phyloP scores from a whole-genome alignment of 1,284 basidiomycete genomes.

The Sparassis latifolia region DNA sequence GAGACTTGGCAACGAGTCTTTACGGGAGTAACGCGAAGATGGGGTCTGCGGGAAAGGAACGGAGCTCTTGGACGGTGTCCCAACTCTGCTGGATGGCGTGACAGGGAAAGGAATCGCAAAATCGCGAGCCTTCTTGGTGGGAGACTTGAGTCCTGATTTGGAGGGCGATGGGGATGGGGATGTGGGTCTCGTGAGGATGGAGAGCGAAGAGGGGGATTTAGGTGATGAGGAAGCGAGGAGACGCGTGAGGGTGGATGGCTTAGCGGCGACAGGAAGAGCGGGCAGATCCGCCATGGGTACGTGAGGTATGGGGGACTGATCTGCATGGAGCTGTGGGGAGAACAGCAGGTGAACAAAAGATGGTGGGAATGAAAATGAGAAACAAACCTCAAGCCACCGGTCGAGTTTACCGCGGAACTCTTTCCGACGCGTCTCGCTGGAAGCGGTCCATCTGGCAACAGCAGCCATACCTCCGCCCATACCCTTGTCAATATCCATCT shows the following conservation, averaged over 20 bases:
- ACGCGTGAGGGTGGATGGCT: slow-evolving; percentile 61
- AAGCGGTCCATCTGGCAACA: slow-evolving; percentile 77
- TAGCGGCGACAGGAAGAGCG: slow-evolving; percentile 39
- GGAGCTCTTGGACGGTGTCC: slow-evolving; percentile 35
- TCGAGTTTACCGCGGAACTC: slow-evolving; percentile 54
- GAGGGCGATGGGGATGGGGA: slow-evolving; percentile 32
- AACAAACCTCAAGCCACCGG: slow-evolving; percentile 55
- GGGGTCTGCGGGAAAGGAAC: slow-evolving; percentile 38
- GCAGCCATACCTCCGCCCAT: slow-evolving; percentile 77
- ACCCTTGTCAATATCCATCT: slow-evolving; percentile 74
- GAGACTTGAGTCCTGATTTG: slow-evolving; percentile 34
- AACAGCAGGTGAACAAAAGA: slow-evolving; percentile 7
- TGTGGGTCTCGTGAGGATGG: slow-evolving; percentile 37
- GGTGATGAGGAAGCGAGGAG: slow-evolving; percentile 67
- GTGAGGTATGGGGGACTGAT: slow-evolving; percentile 37
- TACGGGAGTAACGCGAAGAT: slow-evolving; percentile 21
- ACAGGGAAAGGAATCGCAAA: slow-evolving; percentile 49
- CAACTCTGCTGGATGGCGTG: slow-evolving; percentile 31
- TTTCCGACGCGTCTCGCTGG: slow-evolving; percentile 50
- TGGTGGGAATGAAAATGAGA: background rate
- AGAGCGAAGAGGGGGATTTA: slow-evolving; percentile 39
- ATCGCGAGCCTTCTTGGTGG: slow-evolving; percentile 36
- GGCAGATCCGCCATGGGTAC: slow-evolving; percentile 65
- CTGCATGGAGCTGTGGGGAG: slow-evolving; percentile 42
- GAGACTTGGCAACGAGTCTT: slow-evolving; percentile 9